Conservation (phyloP, 148 eudicot species). For the Pharnaceum exiguum region DNA sequence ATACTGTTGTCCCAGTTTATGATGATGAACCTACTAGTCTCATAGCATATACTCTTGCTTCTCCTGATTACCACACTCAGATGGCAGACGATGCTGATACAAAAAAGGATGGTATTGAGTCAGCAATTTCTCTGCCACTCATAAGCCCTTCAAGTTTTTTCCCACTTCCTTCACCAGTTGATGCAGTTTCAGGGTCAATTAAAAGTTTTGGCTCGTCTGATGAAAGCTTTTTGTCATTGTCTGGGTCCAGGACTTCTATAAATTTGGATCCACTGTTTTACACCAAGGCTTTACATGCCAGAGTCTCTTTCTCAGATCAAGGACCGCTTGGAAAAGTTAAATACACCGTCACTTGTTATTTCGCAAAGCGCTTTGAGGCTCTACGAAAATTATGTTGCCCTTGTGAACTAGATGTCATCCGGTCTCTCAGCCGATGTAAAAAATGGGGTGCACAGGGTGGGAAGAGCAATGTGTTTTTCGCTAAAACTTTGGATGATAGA, state of each 20-base stretch:
- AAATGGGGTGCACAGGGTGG: slow-evolving; percentile 96
- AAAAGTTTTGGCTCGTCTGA: slow-evolving; percentile 64
- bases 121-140: slow-evolving; percentile 36
- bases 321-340: slow-evolving; percentile 81
- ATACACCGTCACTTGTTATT: slow-evolving; percentile 75
- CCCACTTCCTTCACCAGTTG: slow-evolving; percentile 40
- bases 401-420: slow-evolving; percentile 64
- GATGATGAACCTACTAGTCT: slow-evolving; percentile 89
- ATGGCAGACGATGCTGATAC: slow-evolving; percentile 54
- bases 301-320: slow-evolving; percentile 64
- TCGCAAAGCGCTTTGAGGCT: slow-evolving; percentile 84
- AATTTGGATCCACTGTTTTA: slow-evolving; percentile 53
- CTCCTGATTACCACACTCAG: slow-evolving; percentile 57
- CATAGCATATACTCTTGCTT: slow-evolving; percentile 68
- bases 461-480: slow-evolving; percentile 65
- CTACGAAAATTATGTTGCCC: slow-evolving; percentile 79
- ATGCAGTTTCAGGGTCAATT: slow-evolving; percentile 43
- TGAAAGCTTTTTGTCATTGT: slow-evolving; percentile 49
- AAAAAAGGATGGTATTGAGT: slow-evolving; percentile 42
- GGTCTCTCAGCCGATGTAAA: slow-evolving; percentile 95
- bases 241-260: slow-evolving; percentile 50
- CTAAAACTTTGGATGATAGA: slow-evolving; percentile 82
- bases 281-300: slow-evolving; percentile 68
- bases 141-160: slow-evolving; percentile 34
- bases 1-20: slow-evolving; percentile 69